These are phyloP conservation scores for Trametes cubensis DNA, from an alignment of 768 basidiomycete species.

Conservation along the genomic window DNA sequence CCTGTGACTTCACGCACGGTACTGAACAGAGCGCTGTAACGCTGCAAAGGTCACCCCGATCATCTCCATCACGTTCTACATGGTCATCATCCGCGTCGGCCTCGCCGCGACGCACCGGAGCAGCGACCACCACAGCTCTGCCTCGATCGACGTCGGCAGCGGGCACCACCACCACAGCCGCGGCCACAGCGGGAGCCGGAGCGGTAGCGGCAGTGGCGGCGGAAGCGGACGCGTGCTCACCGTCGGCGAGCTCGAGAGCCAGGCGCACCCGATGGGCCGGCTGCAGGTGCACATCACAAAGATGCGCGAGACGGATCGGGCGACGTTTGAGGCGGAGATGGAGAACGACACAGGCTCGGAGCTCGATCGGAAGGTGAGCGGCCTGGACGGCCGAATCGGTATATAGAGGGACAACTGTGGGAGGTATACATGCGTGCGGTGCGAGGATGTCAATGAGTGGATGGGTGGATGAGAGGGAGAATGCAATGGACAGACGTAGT, in stretches of 20 bases:
- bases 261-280: conserved; percentile 8
- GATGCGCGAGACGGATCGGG: conserved; percentile 14
- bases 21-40: no score
- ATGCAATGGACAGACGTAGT: no score
- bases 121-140: neutral
- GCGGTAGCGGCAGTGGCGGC: neutral
- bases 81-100: conserved; percentile 31
- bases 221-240: conserved; percentile 5
- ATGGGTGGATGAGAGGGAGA: no score
- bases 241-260: conserved; percentile 12
- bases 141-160: neutral
- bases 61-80: conserved; percentile 33
- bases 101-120: conserved; percentile 9
- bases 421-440: neutral
- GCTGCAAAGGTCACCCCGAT: conserved; percentile 27
- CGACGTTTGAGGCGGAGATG: neutral
- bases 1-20: neutral
- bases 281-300: conserved; percentile 18
- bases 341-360: conserved; percentile 3
- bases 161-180: neutral
- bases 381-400: neutral
- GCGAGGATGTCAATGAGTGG: neutral
- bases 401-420: neutral
- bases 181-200: neutral
- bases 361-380: conserved; percentile 3